Percentiles rank a stretch among this genome's conserved stretches.
Conservation (phyloP, 306 rosid genomes). For the Gastrolobium villosum region DNA sequence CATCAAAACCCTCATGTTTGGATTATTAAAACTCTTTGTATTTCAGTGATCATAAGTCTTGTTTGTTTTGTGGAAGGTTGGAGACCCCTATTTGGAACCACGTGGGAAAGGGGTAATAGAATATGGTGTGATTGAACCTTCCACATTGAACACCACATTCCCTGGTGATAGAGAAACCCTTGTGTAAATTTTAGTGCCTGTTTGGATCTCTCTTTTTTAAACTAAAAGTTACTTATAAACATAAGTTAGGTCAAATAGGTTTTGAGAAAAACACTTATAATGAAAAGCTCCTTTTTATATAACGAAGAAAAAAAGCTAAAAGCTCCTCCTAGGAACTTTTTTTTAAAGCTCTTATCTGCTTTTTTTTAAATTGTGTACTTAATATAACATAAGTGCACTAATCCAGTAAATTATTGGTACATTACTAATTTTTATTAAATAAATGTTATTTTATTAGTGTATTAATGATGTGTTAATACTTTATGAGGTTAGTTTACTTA, state of each 20-base stretch:
- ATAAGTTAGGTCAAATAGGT: no score
- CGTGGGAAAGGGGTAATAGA: neutral
- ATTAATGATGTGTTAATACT: neutral
- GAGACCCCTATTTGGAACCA: no score
- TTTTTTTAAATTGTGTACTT: no score
- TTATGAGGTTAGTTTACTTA: neutral
- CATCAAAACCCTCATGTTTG: constrained; percentile 9
- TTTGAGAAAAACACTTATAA: no score
- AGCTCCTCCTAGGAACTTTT: no score
- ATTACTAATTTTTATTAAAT: neutral
- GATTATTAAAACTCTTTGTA: neutral
- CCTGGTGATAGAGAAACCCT: neutral
- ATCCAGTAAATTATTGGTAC: neutral
- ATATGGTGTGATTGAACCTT: neutral
- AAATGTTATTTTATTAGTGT: neutral
- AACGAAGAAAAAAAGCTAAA: no score
- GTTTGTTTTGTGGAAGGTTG: no score
- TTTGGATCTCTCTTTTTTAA: no score
- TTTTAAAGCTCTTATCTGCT: no score
- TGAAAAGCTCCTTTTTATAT: no score
- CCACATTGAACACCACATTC: constrained; percentile 7
- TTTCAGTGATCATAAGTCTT: no score
- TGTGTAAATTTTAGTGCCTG: neutral
- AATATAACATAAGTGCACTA: neutral
- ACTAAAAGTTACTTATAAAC: no score